These are phyloP conservation scores for Quercus variabilis DNA, from an alignment of 306 rosid species.

Conservation along the genomic window DNA sequence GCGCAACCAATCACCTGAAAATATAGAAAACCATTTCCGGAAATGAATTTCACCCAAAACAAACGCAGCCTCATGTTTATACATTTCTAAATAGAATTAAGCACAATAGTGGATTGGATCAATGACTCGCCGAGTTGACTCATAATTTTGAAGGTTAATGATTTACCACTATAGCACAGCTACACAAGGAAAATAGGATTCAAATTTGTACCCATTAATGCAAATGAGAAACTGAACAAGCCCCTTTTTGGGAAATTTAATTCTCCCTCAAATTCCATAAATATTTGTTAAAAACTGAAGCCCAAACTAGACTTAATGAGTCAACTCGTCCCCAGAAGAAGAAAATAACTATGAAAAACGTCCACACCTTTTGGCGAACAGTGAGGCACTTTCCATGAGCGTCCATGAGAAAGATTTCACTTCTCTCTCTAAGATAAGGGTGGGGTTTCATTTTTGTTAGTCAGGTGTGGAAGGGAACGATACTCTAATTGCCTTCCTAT, in stretches of 20 bases:
- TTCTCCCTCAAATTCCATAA: neutral
- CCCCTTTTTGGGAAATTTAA: neutral
- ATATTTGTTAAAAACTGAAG: neutral
- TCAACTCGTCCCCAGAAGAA: neutral
- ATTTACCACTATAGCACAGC: neutral
- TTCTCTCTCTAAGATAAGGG: no score
- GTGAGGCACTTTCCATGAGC: slow-evolving; percentile 78
- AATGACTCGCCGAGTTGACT: neutral
- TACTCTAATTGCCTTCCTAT: no score
- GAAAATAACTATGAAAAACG: neutral
- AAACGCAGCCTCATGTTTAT: no score
- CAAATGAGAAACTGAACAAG: neutral
- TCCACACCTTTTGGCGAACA: slow-evolving; percentile 65
- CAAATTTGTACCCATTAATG: neutral
- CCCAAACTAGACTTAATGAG: slow-evolving; percentile 11
- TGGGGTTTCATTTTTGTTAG: no score
- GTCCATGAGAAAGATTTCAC: slow-evolving; percentile 83
- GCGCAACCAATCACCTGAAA: no score
- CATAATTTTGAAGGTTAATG: neutral
- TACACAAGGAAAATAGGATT: neutral
- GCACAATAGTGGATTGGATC: neutral
- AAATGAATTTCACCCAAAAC: no score
- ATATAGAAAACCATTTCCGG: no score
- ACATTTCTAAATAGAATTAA: neutral
- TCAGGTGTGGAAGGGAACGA: no score